Evolutionary conservation across 2,329 filamentous ascomycete genomes (phyloP).

Genomic region (Lachnellula hyalina): DNA sequence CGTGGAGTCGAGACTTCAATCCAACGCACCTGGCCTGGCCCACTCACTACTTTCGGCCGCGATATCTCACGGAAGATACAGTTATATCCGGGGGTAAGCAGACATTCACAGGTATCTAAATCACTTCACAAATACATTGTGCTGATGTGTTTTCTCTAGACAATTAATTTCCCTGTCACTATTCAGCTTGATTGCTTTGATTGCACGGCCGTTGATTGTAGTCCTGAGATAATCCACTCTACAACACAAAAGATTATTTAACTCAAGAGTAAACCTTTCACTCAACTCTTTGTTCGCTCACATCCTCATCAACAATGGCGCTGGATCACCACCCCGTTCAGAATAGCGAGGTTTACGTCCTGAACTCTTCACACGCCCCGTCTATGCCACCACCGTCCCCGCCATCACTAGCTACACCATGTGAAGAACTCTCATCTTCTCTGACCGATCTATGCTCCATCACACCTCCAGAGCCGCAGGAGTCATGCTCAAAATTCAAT

Average conservation of each 20-base stretch:
- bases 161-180: too few species aligned
- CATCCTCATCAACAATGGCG: constrained; percentile 19
- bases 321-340: constrained; percentile 27
- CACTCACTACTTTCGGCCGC: neutral
- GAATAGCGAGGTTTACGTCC: constrained; percentile 33
- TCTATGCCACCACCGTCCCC: constrained; percentile 29
- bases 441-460: constrained; percentile 28
- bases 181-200: too few species aligned
- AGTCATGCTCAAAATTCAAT: constrained; percentile 14
- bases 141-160: too few species aligned
- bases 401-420: constrained; percentile 30
- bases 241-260: neutral
- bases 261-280: neutral
- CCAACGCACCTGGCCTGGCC: neutral
- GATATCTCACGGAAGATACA: too few species aligned
- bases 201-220: too few species aligned
- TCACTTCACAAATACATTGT: too few species aligned
- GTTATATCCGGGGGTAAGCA: too few species aligned
- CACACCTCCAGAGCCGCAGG: constrained; percentile 20
- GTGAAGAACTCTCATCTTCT: constrained; percentile 25
- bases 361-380: constrained; percentile 20
- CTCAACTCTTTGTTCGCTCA: neutral
- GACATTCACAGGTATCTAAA: too few species aligned
- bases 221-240: too few species aligned
- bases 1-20: neutral